Evolutionary conservation across 1,284 basidiomycete species (phyloP).

Genomic region (Chalciporus sp.): DNA sequence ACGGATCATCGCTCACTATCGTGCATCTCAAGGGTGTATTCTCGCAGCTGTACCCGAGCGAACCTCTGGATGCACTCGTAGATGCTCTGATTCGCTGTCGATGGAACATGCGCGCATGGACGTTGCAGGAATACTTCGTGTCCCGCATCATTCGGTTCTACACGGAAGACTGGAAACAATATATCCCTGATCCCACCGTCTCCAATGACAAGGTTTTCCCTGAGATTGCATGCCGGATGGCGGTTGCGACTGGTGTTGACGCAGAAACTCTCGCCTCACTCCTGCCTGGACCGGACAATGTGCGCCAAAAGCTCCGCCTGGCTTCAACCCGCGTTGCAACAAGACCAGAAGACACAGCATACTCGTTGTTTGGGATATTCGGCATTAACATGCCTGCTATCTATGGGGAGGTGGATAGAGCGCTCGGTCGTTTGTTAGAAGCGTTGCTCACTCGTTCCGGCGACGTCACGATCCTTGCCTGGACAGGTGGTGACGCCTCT

Average conservation of each 20-base stretch:
- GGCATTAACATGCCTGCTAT: slow-evolving; percentile 7
- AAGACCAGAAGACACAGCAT: slow-evolving; percentile 11
- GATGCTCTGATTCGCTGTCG: slow-evolving; percentile 8
- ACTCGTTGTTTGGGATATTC: slow-evolving; percentile 13
- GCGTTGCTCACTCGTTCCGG: slow-evolving; percentile 8
- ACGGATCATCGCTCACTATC: slow-evolving; percentile 9
- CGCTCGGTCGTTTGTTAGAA: slow-evolving; percentile 10
- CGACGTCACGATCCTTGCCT: slow-evolving; percentile 12
- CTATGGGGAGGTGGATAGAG: slow-evolving; percentile 9
- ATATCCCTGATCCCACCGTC: not conserved
- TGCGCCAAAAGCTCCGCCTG: slow-evolving; percentile 13
- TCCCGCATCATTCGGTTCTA: slow-evolving; percentile 8
- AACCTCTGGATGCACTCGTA: not conserved
- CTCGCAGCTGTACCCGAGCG: not conserved
- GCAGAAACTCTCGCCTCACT: not conserved
- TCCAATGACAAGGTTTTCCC: not conserved
- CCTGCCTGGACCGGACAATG: slow-evolving; percentile 5
- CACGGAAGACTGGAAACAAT: slow-evolving; percentile 12
- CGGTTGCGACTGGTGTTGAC: slow-evolving; percentile 3
- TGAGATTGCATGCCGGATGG: slow-evolving; percentile 6
- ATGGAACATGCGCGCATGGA: slow-evolving; percentile 21
- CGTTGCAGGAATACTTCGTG: slow-evolving; percentile 18
- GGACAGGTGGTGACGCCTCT: slow-evolving; percentile 8
- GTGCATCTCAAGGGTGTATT: slow-evolving; percentile 15
- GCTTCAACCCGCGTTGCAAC: slow-evolving; percentile 8